A percentile compares a stretch with the other conserved stretches of the same genome.
Evolutionary conservation across 1,139 yeast species (phyloP).

Genomic region (Sugiyamaella novakii): DNA sequence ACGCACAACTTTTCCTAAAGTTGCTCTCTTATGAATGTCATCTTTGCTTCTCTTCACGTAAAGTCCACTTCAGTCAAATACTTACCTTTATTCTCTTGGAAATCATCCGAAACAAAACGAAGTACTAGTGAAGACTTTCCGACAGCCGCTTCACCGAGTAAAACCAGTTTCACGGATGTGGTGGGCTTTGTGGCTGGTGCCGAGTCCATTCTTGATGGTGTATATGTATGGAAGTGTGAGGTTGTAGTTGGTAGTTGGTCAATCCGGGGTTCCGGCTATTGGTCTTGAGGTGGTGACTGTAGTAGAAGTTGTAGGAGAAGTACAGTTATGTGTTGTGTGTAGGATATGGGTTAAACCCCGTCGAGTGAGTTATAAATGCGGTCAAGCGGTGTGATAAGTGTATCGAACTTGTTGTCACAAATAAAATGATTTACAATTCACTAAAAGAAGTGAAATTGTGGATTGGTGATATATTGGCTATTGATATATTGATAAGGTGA

Average conservation of each 20-base stretch:
- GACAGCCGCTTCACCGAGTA: slow-evolving; percentile 96
- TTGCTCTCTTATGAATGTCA: too few relatives aligned
- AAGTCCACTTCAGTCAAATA: slow-evolving; percentile 9
- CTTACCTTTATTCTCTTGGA: slow-evolving; percentile 83
- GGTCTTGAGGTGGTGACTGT: background rate
- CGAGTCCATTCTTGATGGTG: slow-evolving; percentile 11
- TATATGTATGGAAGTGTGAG: background rate
- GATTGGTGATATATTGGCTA: too few relatives aligned
- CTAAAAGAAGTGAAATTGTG: too few relatives aligned
- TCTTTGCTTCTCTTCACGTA: too few relatives aligned
- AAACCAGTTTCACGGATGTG: slow-evolving; percentile 83
- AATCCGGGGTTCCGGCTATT: slow-evolving; percentile 1
- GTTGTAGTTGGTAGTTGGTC: background rate
- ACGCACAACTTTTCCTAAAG: background rate
- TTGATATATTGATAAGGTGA: too few relatives aligned
- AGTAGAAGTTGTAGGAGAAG: too few relatives aligned
- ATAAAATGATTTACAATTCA: too few relatives aligned
- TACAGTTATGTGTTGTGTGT: too few relatives aligned
- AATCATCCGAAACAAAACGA: slow-evolving; percentile 92
- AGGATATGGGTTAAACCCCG: too few relatives aligned
- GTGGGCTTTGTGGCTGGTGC: slow-evolving; percentile 41
- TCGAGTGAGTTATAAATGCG: too few relatives aligned
- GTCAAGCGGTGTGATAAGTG: too few relatives aligned
- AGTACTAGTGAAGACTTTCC: slow-evolving; percentile 93
- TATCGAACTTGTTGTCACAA: too few relatives aligned